Conservation (phyloP, 768 basidiomycete species). For the Mycena polygramma region DNA sequence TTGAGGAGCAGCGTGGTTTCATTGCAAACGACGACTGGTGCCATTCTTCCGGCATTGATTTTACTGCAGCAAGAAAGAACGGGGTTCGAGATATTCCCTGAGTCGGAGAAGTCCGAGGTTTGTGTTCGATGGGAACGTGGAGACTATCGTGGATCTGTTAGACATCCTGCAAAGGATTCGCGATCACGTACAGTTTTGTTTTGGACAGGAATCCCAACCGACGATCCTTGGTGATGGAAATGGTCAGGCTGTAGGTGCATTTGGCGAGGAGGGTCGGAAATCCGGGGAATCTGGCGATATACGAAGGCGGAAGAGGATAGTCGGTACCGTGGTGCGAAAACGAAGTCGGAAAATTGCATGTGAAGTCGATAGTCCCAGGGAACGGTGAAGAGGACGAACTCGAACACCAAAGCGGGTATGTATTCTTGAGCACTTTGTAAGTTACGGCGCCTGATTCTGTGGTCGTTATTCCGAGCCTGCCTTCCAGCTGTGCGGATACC, state of each 20-base stretch:
- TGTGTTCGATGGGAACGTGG: slow-evolving; percentile 17
- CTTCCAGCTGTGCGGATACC: slow-evolving; percentile 23
- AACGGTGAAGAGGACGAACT: slow-evolving; percentile 12
- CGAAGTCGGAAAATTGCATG: slow-evolving; percentile 21
- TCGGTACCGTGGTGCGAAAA: slow-evolving; percentile 15
- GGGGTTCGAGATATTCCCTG: slow-evolving; percentile 9
- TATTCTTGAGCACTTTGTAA: slow-evolving; percentile 9
- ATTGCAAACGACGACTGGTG: slow-evolving; percentile 17
- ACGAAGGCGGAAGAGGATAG: slow-evolving; percentile 33
- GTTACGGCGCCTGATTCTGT: slow-evolving; percentile 16
- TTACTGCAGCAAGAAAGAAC: background rate
- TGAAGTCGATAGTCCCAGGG: slow-evolving; percentile 27
- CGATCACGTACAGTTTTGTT: slow-evolving; percentile 23
- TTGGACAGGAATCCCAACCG: slow-evolving; percentile 30
- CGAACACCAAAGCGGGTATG: slow-evolving; percentile 20
- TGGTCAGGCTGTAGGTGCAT: slow-evolving; percentile 27
- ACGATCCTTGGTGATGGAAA: slow-evolving; percentile 26
- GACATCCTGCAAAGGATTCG: background rate
- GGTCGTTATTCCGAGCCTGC: slow-evolving; percentile 28
- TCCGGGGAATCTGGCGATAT: slow-evolving; percentile 28
- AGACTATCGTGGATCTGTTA: background rate
- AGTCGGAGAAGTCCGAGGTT: slow-evolving; percentile 18
- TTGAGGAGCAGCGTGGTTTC: background rate
- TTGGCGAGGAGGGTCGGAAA: slow-evolving; percentile 27
- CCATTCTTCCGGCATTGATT: slow-evolving; percentile 19